These are phyloP conservation scores for Neurospora crassa DNA, from an alignment of 2,329 filamentous ascomycete species.

Conservation along the genomic window DNA sequence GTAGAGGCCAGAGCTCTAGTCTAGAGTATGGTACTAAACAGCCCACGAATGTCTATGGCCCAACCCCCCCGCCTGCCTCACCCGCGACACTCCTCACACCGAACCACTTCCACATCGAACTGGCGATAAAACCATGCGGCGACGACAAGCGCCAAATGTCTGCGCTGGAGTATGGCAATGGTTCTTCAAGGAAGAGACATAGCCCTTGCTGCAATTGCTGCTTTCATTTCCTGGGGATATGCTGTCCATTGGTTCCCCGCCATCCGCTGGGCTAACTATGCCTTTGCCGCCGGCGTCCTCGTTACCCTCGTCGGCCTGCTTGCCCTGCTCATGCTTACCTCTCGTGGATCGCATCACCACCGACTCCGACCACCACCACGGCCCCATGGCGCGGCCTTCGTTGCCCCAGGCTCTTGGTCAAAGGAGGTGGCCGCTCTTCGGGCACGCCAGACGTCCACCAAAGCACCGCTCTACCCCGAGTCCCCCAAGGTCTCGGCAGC, in stretches of 20 bases:
- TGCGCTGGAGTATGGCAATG: conserved; percentile 35
- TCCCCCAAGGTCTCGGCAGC: conserved; percentile 71
- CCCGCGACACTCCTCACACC: neutral
- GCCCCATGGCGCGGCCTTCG: conserved; percentile 46
- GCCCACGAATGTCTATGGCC: neutral
- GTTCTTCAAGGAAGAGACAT: conserved; percentile 66
- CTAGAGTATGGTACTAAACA: neutral
- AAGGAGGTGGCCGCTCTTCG: conserved; percentile 59
- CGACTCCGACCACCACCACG: conserved; percentile 30
- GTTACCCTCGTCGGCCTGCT: conserved; percentile 45
- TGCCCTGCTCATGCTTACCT: conserved; percentile 51
- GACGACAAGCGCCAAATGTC: conserved; percentile 23
- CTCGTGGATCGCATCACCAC: conserved; percentile 37
- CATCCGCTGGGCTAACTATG: conserved; percentile 77
- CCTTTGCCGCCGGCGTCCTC: conserved; percentile 63
- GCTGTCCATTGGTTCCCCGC: conserved; percentile 72
- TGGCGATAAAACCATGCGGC: conserved; percentile 23
- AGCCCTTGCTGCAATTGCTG: conserved; percentile 55
- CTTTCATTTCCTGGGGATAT: conserved; percentile 82
- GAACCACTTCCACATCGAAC: conserved; percentile 1
- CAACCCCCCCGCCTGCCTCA: neutral
- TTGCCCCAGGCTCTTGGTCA: conserved; percentile 55
- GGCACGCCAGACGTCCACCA: conserved; percentile 56
- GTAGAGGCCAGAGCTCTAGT: neutral
- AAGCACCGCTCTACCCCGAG: conserved; percentile 61